Base-by-base conservation (phyloP, 2,329 filamentous ascomycete genomes). In the Phyllachora maydis region DNA sequence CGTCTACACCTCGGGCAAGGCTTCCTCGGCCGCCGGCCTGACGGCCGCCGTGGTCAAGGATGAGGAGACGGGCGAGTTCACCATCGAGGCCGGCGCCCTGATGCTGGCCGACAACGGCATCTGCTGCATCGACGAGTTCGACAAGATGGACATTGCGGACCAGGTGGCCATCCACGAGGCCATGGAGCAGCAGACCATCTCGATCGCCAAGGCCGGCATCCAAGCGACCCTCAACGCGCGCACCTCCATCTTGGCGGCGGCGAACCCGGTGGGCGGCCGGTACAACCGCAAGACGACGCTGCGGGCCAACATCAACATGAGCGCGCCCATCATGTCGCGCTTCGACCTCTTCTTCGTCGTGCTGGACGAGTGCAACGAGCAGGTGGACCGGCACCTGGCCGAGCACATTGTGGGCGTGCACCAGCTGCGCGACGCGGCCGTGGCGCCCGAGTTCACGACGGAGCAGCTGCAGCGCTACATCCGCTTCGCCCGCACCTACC, bases 101-200 rank as follows among this genome's bases (percentile, higher is more conserved):
- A 88, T 98, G 29, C 77, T 98, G 41, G 88, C 72, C 32, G 88
- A 98, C 46, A 75, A 88, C 32, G 88, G 88, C 36, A 85, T 98
- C 8, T 88, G 98, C 16, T 98, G 88, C 54, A 98, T 98, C 35
- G 88, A 98, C 44, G 88, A 98, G 42, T 98, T 98, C 36, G 88
- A 98, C 56, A 98, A 98, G 50, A 98, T 98, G 88, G 93, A 82
- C 27, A 88, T 98, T 43, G 74, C 95, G 28, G 88, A 98, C 49
- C 71, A 88, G 43, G 88, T 98, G 4, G 88, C 88, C 22, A 98
- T 98, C 37, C 88, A 98, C 65, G 88, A 98, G 77, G 88, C 98
- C 34, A 98, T 98, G 88, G 88, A 98, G 52, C 88, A 98, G 53
- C 88, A 98, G 51, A 98, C 88, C 0, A 88, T 98, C 30, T 98